Percentiles rank a stretch among this genome's conserved stretches.
Evolutionary conservation across 768 basidiomycete species (phyloP).

Genomic region (Holtermanniella nyarrowii): DNA sequence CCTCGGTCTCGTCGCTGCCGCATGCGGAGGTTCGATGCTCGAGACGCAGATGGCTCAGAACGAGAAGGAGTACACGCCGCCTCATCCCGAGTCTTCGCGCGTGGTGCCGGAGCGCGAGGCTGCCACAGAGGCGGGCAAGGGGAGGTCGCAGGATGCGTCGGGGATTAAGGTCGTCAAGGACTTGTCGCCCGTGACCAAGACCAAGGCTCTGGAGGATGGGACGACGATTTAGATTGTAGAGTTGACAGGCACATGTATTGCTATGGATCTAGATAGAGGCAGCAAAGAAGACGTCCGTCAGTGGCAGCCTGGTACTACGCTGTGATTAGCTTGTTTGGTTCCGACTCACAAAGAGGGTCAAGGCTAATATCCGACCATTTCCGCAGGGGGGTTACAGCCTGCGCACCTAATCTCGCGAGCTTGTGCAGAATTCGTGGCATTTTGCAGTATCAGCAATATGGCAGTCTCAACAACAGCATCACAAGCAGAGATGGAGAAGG

Average conservation of each 20-base stretch:
- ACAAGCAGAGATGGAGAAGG: conserved; percentile 65
- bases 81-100: conserved; percentile 38
- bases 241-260: too few relatives aligned
- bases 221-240: not conserved
- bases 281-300: too few relatives aligned
- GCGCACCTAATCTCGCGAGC: not conserved
- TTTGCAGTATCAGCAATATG: conserved; percentile 47
- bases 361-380: too few relatives aligned
- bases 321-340: too few relatives aligned
- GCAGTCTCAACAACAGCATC: conserved; percentile 68
- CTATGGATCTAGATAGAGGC: not conserved
- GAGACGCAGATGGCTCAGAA: conserved; percentile 66
- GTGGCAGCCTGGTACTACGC: too few relatives aligned
- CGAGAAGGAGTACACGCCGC: conserved; percentile 39
- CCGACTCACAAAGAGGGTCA: too few relatives aligned
- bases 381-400: not conserved
- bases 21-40: conserved; percentile 52
- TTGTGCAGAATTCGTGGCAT: not conserved
- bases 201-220: not conserved
- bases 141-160: conserved; percentile 19
- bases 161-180: conserved; percentile 5
- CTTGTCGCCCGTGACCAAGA: not conserved
- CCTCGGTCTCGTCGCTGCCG: conserved; percentile 86
- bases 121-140: conserved; percentile 29
- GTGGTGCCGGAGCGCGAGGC: conserved; percentile 33